phyloP scores from a whole-genome alignment of 495 filamentous ascomycete genomes.

The Penicillium diatomitis region DNA sequence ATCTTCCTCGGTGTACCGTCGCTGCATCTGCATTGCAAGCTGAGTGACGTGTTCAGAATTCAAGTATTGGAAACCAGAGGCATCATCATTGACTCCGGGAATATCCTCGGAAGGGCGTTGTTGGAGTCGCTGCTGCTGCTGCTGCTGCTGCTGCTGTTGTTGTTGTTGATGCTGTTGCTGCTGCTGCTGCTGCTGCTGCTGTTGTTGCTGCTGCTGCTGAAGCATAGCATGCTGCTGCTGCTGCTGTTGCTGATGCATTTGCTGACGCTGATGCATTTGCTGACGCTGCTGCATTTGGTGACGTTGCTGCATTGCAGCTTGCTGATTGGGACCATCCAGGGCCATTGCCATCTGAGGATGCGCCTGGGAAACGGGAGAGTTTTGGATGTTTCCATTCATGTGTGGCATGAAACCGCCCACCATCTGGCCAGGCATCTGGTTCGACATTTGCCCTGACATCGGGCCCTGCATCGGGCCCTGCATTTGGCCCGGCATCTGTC shows the following conservation, averaged over 20 bases:
- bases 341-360: conserved; percentile 38
- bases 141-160: conserved; percentile 23
- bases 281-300: conserved; percentile 28
- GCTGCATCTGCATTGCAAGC: conserved; percentile 32
- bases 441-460: too few species aligned
- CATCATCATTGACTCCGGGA: conserved; percentile 23
- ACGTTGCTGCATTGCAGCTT: conserved; percentile 27
- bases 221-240: conserved; percentile 14
- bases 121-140: conserved; percentile 22
- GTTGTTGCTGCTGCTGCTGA: conserved; percentile 30
- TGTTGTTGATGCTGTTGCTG: conserved; percentile 25
- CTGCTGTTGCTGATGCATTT: conserved; percentile 25
- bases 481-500: too few species aligned
- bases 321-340: conserved; percentile 36
- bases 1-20: conserved; percentile 33
- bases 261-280: conserved; percentile 27
- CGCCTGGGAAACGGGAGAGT: conserved; percentile 40
- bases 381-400: conserved; percentile 44
- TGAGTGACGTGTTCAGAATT: conserved; percentile 37
- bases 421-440: conserved; percentile 27
- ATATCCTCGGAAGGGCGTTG: conserved; percentile 23
- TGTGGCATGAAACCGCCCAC: conserved; percentile 40
- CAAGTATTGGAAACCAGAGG: conserved; percentile 29
- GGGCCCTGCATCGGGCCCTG: too few species aligned
- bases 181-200: conserved; percentile 12